Percentiles rank a stretch among this genome's conserved stretches.
Evolutionary conservation across 2,329 filamentous ascomycete species (phyloP).

Genomic region (Aspergillus eucalypticola): DNA sequence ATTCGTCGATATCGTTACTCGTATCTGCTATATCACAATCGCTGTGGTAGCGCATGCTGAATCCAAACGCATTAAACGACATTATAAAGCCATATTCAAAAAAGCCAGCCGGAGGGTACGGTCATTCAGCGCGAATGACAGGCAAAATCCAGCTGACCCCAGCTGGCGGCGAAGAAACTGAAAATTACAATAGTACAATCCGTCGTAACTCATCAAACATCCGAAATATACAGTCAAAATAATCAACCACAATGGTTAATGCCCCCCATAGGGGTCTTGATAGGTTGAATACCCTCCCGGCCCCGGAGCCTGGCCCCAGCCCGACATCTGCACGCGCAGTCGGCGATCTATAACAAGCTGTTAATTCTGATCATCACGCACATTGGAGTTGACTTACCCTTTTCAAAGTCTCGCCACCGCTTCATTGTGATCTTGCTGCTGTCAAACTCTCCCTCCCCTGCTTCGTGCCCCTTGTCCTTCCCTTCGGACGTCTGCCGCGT

Average conservation of each 20-base stretch:
- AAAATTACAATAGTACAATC: not conserved
- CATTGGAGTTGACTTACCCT: constrained; percentile 49
- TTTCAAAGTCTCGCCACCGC: constrained; percentile 95
- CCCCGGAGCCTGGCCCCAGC: constrained; percentile 14
- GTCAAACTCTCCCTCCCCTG: constrained; percentile 94
- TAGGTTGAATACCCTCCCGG: constrained; percentile 31
- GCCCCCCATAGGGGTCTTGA: constrained; percentile 42
- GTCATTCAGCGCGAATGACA: too few relatives aligned
- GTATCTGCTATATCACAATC: too few relatives aligned
- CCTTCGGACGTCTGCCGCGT: constrained; percentile 94
- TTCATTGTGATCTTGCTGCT: constrained; percentile 99
- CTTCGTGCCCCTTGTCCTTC: constrained; percentile 77
- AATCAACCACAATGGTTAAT: constrained; percentile 22
- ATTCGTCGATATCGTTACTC: too few relatives aligned
- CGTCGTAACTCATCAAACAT: not conserved
- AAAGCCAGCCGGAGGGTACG: too few relatives aligned
- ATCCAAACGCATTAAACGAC: too few relatives aligned
- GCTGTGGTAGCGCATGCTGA: too few relatives aligned
- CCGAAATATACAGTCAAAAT: constrained; percentile 4
- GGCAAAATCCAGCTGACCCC: too few relatives aligned
- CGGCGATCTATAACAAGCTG: constrained; percentile 37
- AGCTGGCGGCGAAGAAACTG: not conserved
- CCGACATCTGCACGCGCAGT: constrained; percentile 29
- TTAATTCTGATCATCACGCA: not conserved
- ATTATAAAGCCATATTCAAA: too few relatives aligned